Conservation (phyloP, 2,329 filamentous ascomycete genomes). For the Epichloe festucae region DNA sequence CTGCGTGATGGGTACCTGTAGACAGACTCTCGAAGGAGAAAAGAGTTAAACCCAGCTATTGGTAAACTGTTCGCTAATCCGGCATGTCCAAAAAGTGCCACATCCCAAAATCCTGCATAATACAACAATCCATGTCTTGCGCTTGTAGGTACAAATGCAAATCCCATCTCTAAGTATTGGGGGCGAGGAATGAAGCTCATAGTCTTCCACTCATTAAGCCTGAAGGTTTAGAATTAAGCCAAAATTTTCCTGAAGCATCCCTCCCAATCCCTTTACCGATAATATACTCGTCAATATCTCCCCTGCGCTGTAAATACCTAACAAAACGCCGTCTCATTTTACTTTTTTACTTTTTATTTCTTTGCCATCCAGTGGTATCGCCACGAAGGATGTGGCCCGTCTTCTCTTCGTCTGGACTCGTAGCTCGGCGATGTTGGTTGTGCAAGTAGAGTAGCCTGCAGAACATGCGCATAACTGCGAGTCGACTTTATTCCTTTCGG, state of each 20-base stretch:
- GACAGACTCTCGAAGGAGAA: neutral
- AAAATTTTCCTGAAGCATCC: constrained; percentile 5
- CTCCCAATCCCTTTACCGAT: constrained; percentile 5
- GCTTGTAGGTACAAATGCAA: constrained; percentile 8
- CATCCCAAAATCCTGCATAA: constrained; percentile 1
- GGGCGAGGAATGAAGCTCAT: constrained; percentile 3
- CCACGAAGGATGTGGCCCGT: neutral
- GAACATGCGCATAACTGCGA: neutral
- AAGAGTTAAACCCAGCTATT: constrained; percentile 2
- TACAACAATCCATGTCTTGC: constrained; percentile 7
- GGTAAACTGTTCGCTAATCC: constrained; percentile 9
- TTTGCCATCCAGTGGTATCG: constrained; percentile 3
- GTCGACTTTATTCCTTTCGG: neutral
- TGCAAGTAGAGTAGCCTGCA: neutral
- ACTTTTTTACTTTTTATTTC: neutral
- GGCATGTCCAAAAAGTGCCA: constrained; percentile 7
- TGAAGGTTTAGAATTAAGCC: neutral
- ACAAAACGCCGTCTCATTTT: constrained; percentile 7
- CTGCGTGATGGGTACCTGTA: too few relatives aligned
- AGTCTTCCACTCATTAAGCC: constrained; percentile 4
- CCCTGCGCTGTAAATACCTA: constrained; percentile 5
- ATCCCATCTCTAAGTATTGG: constrained; percentile 9
- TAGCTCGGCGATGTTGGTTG: neutral
- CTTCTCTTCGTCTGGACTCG: neutral
- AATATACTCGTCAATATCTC: constrained; percentile 4